Base-by-base conservation (phyloP, 2,329 filamentous ascomycete species). In the Cladosporium sp. region DNA sequence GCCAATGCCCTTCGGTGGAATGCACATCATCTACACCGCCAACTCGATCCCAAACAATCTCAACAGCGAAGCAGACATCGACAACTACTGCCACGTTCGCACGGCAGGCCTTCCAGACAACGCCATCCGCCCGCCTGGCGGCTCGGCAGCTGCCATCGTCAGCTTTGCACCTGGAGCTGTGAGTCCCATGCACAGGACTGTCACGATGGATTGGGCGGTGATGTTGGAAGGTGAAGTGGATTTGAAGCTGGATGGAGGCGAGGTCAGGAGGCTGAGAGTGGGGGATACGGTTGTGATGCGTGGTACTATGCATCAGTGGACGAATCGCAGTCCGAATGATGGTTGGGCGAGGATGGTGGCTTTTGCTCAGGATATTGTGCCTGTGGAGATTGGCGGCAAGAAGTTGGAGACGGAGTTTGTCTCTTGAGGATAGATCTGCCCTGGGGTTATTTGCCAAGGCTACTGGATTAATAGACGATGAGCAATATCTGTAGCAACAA, bases 241-340 rank as follows among this genome's bases (percentile, higher is more conserved):
- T 32, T 25, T 65, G 22, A 37, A 35, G 44, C 44, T 65, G 34
- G 63, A 65, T 42, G 42, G 49, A 7, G 63, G 60, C 19, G 61
- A 64, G 56, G 47, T 36, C 45, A 54, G 57, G 39, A 47, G 52
- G 3, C 13, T 65, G 12, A 59, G 52, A 32, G 51, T 48, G 10
- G 62, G 63, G 3, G 62, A 65, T 48, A 34, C 56, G 13, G 51
- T 60, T 12, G 50, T 62, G 39, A 59, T 62, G 55, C 50, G 63
- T 12, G 61, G 40, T 1, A 63, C 61, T 28, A 65, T 65, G 62
- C 64, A 66, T 56, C 47, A 52, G 35, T 66, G 64, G 63, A 52
- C 39, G 32, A 66, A 66, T 44, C 36, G 61, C 7, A 62, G 56
- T 1, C n/a, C n/a, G n/a, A 36, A 60, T 13, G 47, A 51, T 19